phyloP scores from a whole-genome alignment of 495 filamentous ascomycete species.

The Aspergillus baeticus region DNA sequence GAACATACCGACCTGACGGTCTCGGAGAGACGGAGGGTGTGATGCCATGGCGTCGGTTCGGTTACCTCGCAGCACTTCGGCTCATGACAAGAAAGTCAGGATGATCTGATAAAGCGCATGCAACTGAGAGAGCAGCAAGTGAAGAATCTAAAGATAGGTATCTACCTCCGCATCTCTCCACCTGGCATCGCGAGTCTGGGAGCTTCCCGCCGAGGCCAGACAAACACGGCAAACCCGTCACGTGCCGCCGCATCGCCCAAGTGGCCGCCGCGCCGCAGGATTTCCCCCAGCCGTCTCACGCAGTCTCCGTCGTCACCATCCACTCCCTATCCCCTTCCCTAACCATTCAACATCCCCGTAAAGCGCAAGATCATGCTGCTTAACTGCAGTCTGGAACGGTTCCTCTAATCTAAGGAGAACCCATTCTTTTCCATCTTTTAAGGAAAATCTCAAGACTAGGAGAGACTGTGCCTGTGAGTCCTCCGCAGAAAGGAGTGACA shows the following conservation, averaged over 20 bases:
- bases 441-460: conserved; percentile 28
- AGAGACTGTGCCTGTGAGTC: conserved; percentile 19
- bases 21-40: conserved; percentile 75
- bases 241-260: conserved; percentile 16
- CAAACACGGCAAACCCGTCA: conserved; percentile 22
- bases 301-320: conserved; percentile 19
- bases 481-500: conserved; percentile 20
- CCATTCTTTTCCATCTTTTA: conserved; percentile 28
- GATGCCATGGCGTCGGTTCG: conserved; percentile 60
- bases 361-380: conserved; percentile 46
- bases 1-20: conserved; percentile 90
- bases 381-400: conserved; percentile 31
- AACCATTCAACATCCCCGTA: conserved; percentile 37
- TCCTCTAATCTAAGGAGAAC: conserved; percentile 43
- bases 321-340: conserved; percentile 21
- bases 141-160: neutral
- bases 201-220: conserved; percentile 15
- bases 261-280: neutral
- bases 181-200: conserved; percentile 21
- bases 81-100: conserved; percentile 22
- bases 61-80: conserved; percentile 17
- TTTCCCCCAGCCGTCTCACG: conserved; percentile 11
- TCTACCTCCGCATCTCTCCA: conserved; percentile 17
- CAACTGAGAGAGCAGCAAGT: conserved; percentile 1
- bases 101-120: neutral